phyloP scores from a whole-genome alignment of 2,329 filamentous ascomycete genomes.

The Beauveria varroae region DNA sequence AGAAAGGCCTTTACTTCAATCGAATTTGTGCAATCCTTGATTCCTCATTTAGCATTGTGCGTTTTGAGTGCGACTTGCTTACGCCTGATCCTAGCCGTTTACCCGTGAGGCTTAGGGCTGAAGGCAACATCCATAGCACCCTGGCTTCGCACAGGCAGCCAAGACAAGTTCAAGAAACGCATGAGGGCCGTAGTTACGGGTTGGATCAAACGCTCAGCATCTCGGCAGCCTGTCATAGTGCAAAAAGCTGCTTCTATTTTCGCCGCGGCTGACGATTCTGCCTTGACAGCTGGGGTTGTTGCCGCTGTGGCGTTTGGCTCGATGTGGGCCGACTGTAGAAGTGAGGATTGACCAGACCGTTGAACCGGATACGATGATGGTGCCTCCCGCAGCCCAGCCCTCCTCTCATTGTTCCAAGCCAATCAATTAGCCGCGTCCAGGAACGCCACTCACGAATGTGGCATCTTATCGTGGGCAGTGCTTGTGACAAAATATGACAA shows the following conservation, averaged over 20 bases:
- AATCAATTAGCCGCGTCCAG: neutral
- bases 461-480: neutral
- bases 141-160: neutral
- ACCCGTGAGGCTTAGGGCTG: neutral
- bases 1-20: neutral
- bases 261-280: conserved; percentile 2
- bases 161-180: neutral
- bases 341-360: neutral
- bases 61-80: neutral
- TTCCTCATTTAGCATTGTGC: neutral
- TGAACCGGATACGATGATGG: neutral
- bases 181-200: neutral
- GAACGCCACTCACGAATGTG: neutral
- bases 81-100: neutral
- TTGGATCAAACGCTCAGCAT: neutral
- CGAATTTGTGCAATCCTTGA: neutral
- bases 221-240: neutral
- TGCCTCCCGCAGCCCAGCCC: neutral
- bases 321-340: neutral
- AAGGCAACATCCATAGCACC: neutral
- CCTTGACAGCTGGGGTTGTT: neutral
- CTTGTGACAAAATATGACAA: neutral
- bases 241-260: neutral
- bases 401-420: neutral
- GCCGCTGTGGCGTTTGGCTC: neutral